phyloP scores from a whole-genome alignment of 192 early-diverging fungal genomes.

The Rhizoclosmatium sp. region DNA sequence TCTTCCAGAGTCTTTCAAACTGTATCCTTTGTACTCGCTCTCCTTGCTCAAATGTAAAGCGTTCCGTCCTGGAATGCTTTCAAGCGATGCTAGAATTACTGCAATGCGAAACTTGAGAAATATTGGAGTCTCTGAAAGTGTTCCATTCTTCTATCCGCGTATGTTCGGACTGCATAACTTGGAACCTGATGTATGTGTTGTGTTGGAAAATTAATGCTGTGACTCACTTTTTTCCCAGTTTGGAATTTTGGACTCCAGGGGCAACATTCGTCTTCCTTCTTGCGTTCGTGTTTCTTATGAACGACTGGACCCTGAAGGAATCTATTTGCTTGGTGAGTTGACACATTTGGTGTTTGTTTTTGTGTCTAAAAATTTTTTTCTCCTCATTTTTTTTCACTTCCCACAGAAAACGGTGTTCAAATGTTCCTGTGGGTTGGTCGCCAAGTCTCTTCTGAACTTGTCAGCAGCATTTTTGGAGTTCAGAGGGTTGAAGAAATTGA shows the following conservation, averaged over 20 bases:
- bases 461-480: slow-evolving; percentile 86
- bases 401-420: slow-evolving; percentile 75
- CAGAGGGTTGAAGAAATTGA: slow-evolving; percentile 76
- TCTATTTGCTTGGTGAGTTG: slow-evolving; percentile 78
- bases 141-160: slow-evolving; percentile 84
- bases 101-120: slow-evolving; percentile 81
- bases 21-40: slow-evolving; percentile 87
- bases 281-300: slow-evolving; percentile 77
- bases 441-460: slow-evolving; percentile 63
- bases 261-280: slow-evolving; percentile 71
- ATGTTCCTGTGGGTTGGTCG: slow-evolving; percentile 91
- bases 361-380: slow-evolving; percentile 4
- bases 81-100: slow-evolving; percentile 82
- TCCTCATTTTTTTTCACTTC: slow-evolving; percentile 17
- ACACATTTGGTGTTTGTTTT: neutral
- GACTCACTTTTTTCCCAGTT: slow-evolving; percentile 42
- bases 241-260: slow-evolving; percentile 56
- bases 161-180: slow-evolving; percentile 77
- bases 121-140: slow-evolving; percentile 76
- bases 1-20: slow-evolving; percentile 94
- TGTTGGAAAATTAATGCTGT: neutral
- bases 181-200: slow-evolving; percentile 51
- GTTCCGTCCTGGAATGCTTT: slow-evolving; percentile 79
- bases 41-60: slow-evolving; percentile 84
- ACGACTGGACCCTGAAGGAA: slow-evolving; percentile 77